These are phyloP conservation scores for Lignosus rhinocerotis DNA, from an alignment of 1,284 basidiomycete genomes.

Conservation along the genomic window DNA sequence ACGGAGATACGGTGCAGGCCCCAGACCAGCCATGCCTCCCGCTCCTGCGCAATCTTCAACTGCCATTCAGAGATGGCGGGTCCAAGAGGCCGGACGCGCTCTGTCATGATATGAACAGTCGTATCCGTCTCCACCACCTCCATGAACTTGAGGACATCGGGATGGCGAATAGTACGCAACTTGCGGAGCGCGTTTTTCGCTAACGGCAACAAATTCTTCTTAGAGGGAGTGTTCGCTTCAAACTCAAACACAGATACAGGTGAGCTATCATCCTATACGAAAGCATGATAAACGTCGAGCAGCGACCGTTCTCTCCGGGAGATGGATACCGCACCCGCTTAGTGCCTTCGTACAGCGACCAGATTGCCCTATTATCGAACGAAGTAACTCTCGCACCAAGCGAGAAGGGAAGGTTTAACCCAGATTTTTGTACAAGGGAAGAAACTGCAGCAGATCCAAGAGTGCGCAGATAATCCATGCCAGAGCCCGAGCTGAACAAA, in stretches of 20 bases:
- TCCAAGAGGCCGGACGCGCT: conserved; percentile 82
- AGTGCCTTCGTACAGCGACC: conserved; percentile 85
- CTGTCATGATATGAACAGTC: conserved; percentile 91
- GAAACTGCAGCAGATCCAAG: conserved; percentile 88
- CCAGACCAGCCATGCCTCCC: conserved; percentile 92
- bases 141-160: conserved; percentile 94
- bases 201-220: conserved; percentile 66
- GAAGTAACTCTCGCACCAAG: conserved; percentile 77
- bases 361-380: conserved; percentile 71
- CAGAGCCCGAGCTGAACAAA: neutral
- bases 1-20: conserved; percentile 90
- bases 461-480: conserved; percentile 84
- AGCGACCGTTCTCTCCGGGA: neutral
- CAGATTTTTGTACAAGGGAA: conserved; percentile 86
- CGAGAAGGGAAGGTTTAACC: conserved; percentile 86
- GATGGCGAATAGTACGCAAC: conserved; percentile 90
- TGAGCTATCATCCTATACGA: conserved; percentile 79
- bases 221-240: conserved; percentile 64
- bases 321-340: conserved; percentile 65
- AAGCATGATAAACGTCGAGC: neutral
- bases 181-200: conserved; percentile 93
- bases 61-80: conserved; percentile 67
- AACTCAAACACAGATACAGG: conserved; percentile 90
- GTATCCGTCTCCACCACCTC: conserved; percentile 90
- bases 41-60: conserved; percentile 59